Evolutionary conservation across 768 basidiomycete species (phyloP), one percentile per base, ranked within the genome.

Genomic region (Austroboletus festivus): DNA sequence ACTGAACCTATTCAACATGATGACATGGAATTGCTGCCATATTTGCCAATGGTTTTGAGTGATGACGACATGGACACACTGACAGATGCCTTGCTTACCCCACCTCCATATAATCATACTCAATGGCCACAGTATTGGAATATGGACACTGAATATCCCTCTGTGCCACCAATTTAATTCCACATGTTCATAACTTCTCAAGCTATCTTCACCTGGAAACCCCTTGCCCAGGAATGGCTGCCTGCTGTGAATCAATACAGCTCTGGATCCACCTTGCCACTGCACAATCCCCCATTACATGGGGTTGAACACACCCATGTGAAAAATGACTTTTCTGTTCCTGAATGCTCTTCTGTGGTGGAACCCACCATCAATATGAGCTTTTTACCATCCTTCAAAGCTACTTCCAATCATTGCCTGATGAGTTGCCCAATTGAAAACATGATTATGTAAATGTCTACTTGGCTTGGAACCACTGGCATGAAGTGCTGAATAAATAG

Each of bases 41-140:
- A 39, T 20, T 55, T 44, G 5, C 46, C 55, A 8, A 24, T 33
- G 10, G 2, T 30, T 22, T 19, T 40, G 5, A n/a, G 22, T 9
- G 56, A 57, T 39, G 35, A 50, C 13, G 56, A 58, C 19, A 58
- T 58, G 45, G 42, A 50, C 13, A 30, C 33, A 39, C 34, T 49
- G 21, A 42, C 46, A 12, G 51, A 58, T n/a, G 22, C 33, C 2
- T 5, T 22, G 18, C 44, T 42, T 2, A 10, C 34, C 7, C 13
- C 46, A 26, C 42, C 45, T 11, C 21, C 38, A 18, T 34, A 40
- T 16, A 24, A 44, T 34, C 37, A 22, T 12, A 19, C 35, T 2
- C 38, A 40, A 3, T 53, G 35, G 34, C n/a, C 35, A 4, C n/a
- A n/a, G n/a, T 34, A 26, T 0, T 53, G 56, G 52, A 54, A 33